Base-by-base conservation (phyloP, 257 asterid genomes). In the Orobanche coerulescens region DNA sequence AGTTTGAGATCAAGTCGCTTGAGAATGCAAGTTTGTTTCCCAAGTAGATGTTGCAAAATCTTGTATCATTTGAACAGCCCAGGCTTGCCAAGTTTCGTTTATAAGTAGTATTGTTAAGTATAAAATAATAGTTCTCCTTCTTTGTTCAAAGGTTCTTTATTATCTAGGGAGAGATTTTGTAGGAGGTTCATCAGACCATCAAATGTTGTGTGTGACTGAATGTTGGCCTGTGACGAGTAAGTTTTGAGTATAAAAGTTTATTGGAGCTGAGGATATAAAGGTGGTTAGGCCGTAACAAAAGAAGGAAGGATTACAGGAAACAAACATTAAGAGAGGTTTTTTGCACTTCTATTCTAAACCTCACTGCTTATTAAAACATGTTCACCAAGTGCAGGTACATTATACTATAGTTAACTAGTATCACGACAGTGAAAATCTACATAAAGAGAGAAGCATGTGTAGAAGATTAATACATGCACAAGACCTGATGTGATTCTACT, bases 271-370 rank as follows among this genome's bases (percentile, higher is more conserved):
- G 30, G 37, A 24, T 26, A 8, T 37, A 33, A 52, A 34, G 25
- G 4, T 28, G 24, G 57, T 28, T 46, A 31, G 53, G 37, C 4
- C 16, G 67, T 61, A 16, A 16, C 24, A 19, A 3, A 10, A 48
- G 59, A 62, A 62, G 68, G 51, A 39, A 39, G 13, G 36, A 16
- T 10, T 56, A 10, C n/a, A 61, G 14, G 8, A 16, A 60, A 25
- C 14, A 25, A 39, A 7, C 24, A 22, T 24, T 24, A 0, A 25
- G 25, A 61, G 55, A 26, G 33, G 6, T 63, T 50, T 39, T 15
- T 22, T 33, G 20, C 11, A 6, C 19, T 19, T 64, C 37, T 5
- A 50, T 36, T 4, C 15, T 40, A 37, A 37, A 40, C 6, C 20
- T n/a, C 23, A 7, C n/a, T 60, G 36, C 65, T 57, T 20, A 13